A percentile compares a stretch with the other conserved stretches of the same genome.
These are phyloP conservation scores for Ophiostoma ulmi DNA, from an alignment of 2,329 filamentous ascomycete species.

Conservation along the genomic window DNA sequence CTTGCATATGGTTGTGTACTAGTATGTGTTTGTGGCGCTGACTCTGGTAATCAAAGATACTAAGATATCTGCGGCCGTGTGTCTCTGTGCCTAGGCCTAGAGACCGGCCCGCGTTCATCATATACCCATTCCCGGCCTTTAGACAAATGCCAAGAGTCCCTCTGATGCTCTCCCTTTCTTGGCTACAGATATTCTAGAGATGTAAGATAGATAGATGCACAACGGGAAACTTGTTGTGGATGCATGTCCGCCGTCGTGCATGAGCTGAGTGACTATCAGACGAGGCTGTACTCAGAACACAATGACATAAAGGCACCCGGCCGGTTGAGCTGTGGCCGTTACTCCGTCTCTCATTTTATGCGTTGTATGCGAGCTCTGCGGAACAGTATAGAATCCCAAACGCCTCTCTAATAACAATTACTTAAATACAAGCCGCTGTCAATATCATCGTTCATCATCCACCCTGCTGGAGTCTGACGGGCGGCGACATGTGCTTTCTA, in stretches of 20 bases:
- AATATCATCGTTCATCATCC: background rate
- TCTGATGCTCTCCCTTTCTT: background rate
- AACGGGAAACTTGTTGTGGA: background rate
- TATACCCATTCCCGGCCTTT: background rate
- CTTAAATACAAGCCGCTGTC: no score
- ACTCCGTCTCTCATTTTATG: background rate
- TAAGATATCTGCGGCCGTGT: background rate
- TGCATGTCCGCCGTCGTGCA: background rate
- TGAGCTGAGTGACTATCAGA: background rate
- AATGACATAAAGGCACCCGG: background rate
- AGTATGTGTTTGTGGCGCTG: no score
- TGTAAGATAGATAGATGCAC: background rate
- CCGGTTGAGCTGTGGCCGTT: background rate
- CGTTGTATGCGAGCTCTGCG: no score
- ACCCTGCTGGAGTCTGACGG: background rate
- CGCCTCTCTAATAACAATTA: background rate
- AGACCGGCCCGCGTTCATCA: conserved; percentile 6
- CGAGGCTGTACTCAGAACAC: background rate
- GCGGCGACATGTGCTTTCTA: background rate
- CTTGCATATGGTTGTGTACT: background rate
- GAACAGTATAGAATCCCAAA: background rate
- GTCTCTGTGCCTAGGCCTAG: background rate
- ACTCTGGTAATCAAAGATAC: no score
- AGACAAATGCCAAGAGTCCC: background rate
- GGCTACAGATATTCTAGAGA: background rate